Base-by-base conservation (phyloP, 176 grass and related monocot genomes). In the Guadua angustifolia region DNA sequence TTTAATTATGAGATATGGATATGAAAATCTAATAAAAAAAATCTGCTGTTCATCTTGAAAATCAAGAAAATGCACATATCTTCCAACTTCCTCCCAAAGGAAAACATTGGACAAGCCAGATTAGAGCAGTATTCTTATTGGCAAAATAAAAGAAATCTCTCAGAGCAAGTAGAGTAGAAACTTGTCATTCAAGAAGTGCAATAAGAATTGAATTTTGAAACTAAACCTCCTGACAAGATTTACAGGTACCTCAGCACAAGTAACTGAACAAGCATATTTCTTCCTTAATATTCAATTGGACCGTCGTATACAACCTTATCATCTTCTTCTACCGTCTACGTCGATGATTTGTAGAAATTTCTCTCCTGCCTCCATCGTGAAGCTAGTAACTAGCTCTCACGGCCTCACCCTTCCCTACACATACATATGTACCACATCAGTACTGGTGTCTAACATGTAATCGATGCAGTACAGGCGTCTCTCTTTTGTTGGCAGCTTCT, bases 291-390 rank as follows among this genome's bases (percentile, higher is more conserved):
- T n/a, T 24, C 68, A 55, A 17, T 43, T 64, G 67, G 57, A 66
- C 46, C 44, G 36, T 25, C 71, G 11, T 75, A 75, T 25, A 22
- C 11, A 66, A 77, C 71, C 45, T 89, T 86, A 82, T 82, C 88
- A 47, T 70, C 39, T 69, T 75, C 25, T 39, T 18, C 39, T 7
- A 40, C 39, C 39, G 7, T 40, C 39, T 40, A 40, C 16, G 42
- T 9, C 0, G 49, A 61, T 46, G 9, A 42, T 50, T 36, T 12
- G 77, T 60, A 42, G 16, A 69, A 43, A 52, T 69, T 69, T 79
- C 40, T 73, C 52, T 72, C 67, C 11, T 46, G 19, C 38, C 16
- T 45, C 24, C 71, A 53, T 19, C 26, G 25, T 72, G 44, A 66
- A 55, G n/a, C n/a, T n/a, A n/a, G 59, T 43, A 44, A 44, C 8